Percentiles rank a stretch among this genome's conserved stretches.
These are phyloP conservation scores for Leucocoprinus sp. DNA, from an alignment of 768 basidiomycete genomes.

Conservation along the genomic window DNA sequence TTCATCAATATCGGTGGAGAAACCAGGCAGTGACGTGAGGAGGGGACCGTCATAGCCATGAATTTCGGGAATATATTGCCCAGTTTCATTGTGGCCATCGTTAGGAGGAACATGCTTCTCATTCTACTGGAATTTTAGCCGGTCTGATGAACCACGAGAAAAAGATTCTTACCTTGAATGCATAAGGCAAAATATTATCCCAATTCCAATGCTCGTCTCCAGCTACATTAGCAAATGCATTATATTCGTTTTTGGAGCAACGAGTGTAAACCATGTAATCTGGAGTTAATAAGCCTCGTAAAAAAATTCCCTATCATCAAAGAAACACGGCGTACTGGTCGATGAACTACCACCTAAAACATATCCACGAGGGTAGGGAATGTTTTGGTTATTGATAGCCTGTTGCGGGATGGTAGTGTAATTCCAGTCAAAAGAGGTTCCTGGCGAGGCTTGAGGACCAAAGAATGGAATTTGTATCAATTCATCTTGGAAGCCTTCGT, in stretches of 20 bases:
- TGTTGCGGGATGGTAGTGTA: constrained; percentile 21
- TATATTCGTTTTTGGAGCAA: constrained; percentile 28
- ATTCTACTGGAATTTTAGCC: constrained; percentile 17
- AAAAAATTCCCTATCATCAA: neutral
- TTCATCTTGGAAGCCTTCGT: constrained; percentile 2
- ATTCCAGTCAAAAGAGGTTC: constrained; percentile 22
- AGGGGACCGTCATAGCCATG: constrained; percentile 28
- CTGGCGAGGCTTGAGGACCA: neutral
- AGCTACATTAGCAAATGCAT: constrained; percentile 24
- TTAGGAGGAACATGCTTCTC: constrained; percentile 21
- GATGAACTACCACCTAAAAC: constrained; percentile 25
- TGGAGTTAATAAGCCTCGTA: neutral
- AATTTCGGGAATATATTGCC: constrained; percentile 24
- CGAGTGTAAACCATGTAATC: constrained; percentile 16
- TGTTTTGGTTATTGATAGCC: constrained; percentile 15
- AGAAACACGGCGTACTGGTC: constrained; percentile 7
- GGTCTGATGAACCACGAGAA: neutral
- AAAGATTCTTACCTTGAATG: constrained; percentile 19
- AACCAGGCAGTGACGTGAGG: constrained; percentile 24
- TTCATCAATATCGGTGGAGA: constrained; percentile 22
- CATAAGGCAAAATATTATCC: constrained; percentile 26
- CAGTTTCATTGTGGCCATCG: neutral
- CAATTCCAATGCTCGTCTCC: constrained; percentile 31
- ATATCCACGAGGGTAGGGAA: constrained; percentile 18
- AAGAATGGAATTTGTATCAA: constrained; percentile 3